Evolutionary conservation across 192 early-diverging fungal species (phyloP), one percentile per base, ranked within the genome.

Genomic region (Geranomyces variabilis): DNA sequence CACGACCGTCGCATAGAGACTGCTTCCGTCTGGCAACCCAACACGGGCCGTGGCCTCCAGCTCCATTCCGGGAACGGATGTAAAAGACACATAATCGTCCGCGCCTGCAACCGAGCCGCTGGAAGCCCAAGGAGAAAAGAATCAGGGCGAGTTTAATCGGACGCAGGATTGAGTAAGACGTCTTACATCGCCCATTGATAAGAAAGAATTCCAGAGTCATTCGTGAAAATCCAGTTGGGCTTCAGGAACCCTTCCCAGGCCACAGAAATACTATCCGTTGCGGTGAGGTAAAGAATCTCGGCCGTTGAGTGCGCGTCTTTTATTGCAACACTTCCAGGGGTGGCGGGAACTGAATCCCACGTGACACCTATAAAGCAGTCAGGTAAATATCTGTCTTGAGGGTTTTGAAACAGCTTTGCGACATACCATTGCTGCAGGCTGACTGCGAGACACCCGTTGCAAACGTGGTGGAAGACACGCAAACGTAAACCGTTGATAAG

Each of bases 361-460:
- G 36, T 41, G 36, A 41, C 10, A 41, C 36, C 36, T 41, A 21
- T 0, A 28, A 10, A 34, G 21, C 34, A 34, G 8, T 14, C 24
- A 63, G 28, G 21, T 28, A 26, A 34, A 63, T 34, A 14, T 22
- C 14, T 26, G 29, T 13, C 8, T 63, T 12, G 13, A 63, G n/a
- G 10, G 61, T 13, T 9, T 15, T 15, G 12, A 5, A 33, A 26
- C 29, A 34, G 34, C 19, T 63, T 22, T 30, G 34, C 2, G 34
- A 10, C 4, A 63, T 63, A 63, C 61, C 61, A 63, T 63, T 34
- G 21, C 29, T 63, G 61, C 61, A 63, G 12, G 61, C 61, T 33
- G 34, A 28, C 21, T 26, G 26, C 4, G 10, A 29, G 34, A 33
- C 34, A 12, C 61, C 61, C 34, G 61, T 33, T 9, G 61, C 61